Percentiles rank a stretch among this genome's conserved stretches.
phyloP scores from a whole-genome alignment of 768 basidiomycete genomes.

The Xerocomus potaroensis region DNA sequence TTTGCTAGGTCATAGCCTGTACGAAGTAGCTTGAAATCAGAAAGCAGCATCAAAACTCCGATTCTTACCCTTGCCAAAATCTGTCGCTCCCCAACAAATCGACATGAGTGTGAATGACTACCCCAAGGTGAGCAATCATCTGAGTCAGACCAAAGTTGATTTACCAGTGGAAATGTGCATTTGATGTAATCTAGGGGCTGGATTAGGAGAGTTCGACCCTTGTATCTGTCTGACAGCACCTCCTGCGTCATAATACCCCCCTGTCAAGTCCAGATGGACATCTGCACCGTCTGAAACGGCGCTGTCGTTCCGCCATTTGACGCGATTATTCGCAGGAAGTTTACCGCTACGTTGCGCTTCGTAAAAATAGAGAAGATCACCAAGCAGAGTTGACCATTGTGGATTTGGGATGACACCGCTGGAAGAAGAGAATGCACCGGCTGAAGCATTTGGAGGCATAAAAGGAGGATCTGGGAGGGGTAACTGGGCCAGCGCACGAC shows the following conservation, averaged over 20 bases:
- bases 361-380: conserved; percentile 82
- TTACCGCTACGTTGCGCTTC: conserved; percentile 86
- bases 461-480: conserved; percentile 62
- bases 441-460: conserved; percentile 55
- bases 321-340: conserved; percentile 64
- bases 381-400: conserved; percentile 81
- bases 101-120: conserved; percentile 83
- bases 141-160: background rate
- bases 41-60: background rate
- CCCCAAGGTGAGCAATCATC: conserved; percentile 1
- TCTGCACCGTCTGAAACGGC: conserved; percentile 73
- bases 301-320: conserved; percentile 85
- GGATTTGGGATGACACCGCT: conserved; percentile 49
- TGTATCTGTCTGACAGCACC: conserved; percentile 40
- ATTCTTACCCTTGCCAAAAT: conserved; percentile 67
- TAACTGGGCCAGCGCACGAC: conserved; percentile 48
- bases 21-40: background rate
- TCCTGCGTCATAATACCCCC: conserved; percentile 93
- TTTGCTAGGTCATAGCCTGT: conserved; percentile 79
- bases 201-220: background rate
- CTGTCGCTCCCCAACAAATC: conserved; percentile 86
- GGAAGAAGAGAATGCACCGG: conserved; percentile 48
- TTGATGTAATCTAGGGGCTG: conserved; percentile 73
- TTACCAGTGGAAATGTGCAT: conserved; percentile 77
- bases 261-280: conserved; percentile 67